Evolutionary conservation across 805 yeast genomes (phyloP).

Genomic region (Cyberlindnera misumaiensis): DNA sequence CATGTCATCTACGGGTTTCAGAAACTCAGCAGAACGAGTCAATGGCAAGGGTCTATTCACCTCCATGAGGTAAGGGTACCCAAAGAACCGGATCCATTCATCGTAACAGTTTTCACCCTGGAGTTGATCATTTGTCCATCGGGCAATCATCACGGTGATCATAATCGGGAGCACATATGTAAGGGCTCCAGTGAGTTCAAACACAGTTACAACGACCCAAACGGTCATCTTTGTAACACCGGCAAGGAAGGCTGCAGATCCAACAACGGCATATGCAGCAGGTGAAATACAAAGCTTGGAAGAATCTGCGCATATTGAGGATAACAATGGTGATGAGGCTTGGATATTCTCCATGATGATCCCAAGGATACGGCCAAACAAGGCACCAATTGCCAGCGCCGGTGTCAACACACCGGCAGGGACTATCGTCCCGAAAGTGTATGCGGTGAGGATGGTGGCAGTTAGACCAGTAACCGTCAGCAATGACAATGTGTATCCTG

Average conservation of each 20-base stretch:
- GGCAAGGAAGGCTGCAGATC: constrained; percentile 77
- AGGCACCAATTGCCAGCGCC: constrained; percentile 54
- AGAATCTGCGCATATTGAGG: constrained; percentile 35
- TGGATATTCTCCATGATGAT: constrained; percentile 45
- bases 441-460: constrained; percentile 57
- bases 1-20: constrained; percentile 27
- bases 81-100: constrained; percentile 36
- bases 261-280: constrained; percentile 83
- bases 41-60: constrained; percentile 35
- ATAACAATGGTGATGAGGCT: constrained; percentile 27
- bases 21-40: constrained; percentile 26
- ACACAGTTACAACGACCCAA: constrained; percentile 71
- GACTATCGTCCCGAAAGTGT: constrained; percentile 60
- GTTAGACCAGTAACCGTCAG: constrained; percentile 26
- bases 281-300: constrained; percentile 61
- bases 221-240: constrained; percentile 79
- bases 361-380: constrained; percentile 51
- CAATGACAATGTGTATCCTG: constrained; percentile 6
- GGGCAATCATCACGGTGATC: constrained; percentile 73
- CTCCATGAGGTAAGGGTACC: constrained; percentile 38
- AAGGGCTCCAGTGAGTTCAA: constrained; percentile 82
- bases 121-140: constrained; percentile 62
- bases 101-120: constrained; percentile 61
- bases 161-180: constrained; percentile 79
- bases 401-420: constrained; percentile 69